phyloP scores from a whole-genome alignment of 192 early-diverging fungal species.

The Umbelopsis ramanniana region DNA sequence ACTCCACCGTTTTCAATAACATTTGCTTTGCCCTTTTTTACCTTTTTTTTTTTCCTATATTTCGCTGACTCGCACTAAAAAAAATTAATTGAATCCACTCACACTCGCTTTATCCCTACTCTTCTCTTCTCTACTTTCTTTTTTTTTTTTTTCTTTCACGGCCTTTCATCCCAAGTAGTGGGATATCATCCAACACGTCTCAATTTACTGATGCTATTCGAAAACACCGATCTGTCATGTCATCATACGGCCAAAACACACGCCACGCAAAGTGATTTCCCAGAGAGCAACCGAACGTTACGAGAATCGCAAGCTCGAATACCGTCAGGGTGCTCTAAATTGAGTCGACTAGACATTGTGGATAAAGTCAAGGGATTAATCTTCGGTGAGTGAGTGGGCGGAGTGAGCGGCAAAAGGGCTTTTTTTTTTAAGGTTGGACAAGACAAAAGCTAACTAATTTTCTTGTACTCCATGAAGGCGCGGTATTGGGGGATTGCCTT shows the following conservation, averaged over 20 bases:
- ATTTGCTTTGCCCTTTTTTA: too few species aligned
- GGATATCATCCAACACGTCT: constrained; percentile 32
- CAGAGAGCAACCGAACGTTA: neutral
- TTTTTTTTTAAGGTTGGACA: neutral
- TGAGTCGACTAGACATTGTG: constrained; percentile 26
- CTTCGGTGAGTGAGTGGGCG: constrained; percentile 34
- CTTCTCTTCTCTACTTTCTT: constrained; percentile 14
- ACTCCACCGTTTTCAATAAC: too few species aligned
- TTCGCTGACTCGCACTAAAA: constrained; percentile 15
- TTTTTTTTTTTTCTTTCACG: neutral
- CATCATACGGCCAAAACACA: neutral
- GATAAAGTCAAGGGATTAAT: constrained; percentile 46
- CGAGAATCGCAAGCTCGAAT: constrained; percentile 25
- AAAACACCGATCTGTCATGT: neutral
- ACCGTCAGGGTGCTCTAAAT: constrained; percentile 43
- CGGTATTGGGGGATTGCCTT: constrained; percentile 64
- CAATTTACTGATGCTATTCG: constrained; percentile 26
- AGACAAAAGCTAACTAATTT: constrained; percentile 7
- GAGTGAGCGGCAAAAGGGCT: neutral
- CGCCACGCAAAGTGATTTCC: neutral
- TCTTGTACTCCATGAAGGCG: constrained; percentile 38
- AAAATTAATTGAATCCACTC: neutral
- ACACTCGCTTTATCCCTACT: too few species aligned
- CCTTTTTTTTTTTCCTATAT: neutral
- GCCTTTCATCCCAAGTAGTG: neutral